Percentiles rank a stretch among this genome's conserved stretches.
Conservation (phyloP, 192 early-diverging fungal species). For the Chytriomyces sp. region DNA sequence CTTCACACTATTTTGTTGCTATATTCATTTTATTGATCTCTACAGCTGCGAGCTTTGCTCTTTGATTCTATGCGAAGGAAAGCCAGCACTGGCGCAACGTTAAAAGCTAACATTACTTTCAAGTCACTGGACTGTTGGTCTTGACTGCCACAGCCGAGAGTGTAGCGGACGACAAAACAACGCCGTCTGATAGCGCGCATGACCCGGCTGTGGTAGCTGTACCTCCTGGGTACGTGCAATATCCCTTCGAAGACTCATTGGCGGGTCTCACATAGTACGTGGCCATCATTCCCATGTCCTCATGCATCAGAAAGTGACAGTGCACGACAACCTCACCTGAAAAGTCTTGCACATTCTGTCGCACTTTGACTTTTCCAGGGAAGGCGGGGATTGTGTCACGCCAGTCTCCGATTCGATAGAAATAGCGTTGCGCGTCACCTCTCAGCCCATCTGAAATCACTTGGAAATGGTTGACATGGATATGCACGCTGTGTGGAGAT, state of each 20-base stretch:
- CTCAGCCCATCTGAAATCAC: background rate
- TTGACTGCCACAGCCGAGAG: too few species aligned
- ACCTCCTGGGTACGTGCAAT: background rate
- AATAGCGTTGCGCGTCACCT: background rate
- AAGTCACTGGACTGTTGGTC: too few species aligned
- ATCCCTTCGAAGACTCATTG: background rate
- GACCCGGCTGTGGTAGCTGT: background rate
- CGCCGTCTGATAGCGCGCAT: background rate
- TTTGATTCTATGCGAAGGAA: too few species aligned
- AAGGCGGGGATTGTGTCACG: background rate
- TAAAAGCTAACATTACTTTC: too few species aligned
- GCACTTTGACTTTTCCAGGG: background rate
- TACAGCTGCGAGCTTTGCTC: too few species aligned
- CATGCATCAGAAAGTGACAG: background rate
- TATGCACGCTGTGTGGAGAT: background rate
- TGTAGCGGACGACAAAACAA: too few species aligned
- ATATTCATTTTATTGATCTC: too few species aligned
- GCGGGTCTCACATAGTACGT: background rate
- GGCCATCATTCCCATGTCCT: background rate
- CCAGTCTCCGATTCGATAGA: background rate
- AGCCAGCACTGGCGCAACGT: too few species aligned
- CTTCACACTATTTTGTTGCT: too few species aligned
- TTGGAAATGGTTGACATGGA: background rate
- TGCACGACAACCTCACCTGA: background rate
- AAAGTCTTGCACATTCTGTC: slow-evolving; percentile 1